Percentiles rank a stretch among this genome's conserved stretches.
Conservation (phyloP, 495 filamentous ascomycete species). For the Penicillium argentinense region DNA sequence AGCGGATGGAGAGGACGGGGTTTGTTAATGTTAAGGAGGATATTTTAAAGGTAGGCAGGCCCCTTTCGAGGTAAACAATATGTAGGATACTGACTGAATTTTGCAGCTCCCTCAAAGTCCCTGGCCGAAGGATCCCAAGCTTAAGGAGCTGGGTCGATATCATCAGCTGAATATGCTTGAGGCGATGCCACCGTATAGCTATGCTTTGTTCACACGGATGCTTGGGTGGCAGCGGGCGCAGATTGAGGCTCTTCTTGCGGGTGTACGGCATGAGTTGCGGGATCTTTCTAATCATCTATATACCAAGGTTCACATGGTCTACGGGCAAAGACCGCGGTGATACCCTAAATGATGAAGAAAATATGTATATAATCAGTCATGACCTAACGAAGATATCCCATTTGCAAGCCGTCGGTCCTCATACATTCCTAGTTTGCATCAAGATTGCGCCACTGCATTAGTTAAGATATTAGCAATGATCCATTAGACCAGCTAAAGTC, state of each 20-base stretch:
- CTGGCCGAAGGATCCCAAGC: constrained; percentile 53
- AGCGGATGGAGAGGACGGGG: constrained; percentile 50
- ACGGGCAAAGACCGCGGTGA: constrained; percentile 36
- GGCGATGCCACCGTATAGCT: constrained; percentile 49
- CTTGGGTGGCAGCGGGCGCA: constrained; percentile 53
- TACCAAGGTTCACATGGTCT: constrained; percentile 35
- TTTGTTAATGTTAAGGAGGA: constrained; percentile 54
- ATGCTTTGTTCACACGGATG: constrained; percentile 55
- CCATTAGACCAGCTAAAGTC: neutral
- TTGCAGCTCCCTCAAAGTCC: constrained; percentile 44
- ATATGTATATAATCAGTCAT: constrained; percentile 7
- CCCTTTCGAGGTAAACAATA: neutral
- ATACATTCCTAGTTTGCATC: no score
- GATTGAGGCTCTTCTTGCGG: constrained; percentile 52
- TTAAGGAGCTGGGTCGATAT: constrained; percentile 51
- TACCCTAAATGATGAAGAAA: neutral
- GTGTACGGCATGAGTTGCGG: constrained; percentile 52
- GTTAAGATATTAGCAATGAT: neutral
- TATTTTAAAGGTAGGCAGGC: constrained; percentile 37
- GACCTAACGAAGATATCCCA: neutral
- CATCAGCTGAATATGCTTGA: constrained; percentile 48
- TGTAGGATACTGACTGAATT: constrained; percentile 1
- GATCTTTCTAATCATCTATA: constrained; percentile 51
- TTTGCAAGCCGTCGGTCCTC: no score
- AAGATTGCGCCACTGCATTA: no score